phyloP scores from a whole-genome alignment of 768 basidiomycete genomes.

The Kwoniella heveanensis region DNA sequence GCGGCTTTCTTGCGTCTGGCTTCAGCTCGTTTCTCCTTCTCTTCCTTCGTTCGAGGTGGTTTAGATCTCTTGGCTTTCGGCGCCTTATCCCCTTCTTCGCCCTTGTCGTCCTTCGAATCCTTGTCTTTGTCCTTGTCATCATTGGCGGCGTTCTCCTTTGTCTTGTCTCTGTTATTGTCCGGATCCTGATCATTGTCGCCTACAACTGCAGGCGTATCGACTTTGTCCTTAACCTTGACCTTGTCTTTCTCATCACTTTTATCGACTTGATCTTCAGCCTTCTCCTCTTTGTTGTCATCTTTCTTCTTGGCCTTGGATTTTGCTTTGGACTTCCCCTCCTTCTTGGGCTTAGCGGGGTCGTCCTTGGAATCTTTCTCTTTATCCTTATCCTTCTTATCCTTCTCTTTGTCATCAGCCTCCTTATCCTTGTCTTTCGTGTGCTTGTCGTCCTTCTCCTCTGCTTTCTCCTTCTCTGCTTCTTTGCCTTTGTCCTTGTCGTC shows the following conservation, averaged over 20 bases:
- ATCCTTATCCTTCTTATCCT: neutral
- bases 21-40: slow-evolving; percentile 19
- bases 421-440: neutral
- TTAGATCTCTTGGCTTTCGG: slow-evolving; percentile 20
- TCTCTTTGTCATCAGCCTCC: too few species aligned
- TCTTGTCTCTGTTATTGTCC: neutral
- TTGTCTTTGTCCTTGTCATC: slow-evolving; percentile 3
- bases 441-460: neutral
- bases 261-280: too few species aligned
- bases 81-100: neutral
- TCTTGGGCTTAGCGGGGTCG: neutral
- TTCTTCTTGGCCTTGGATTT: neutral
- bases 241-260: neutral
- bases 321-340: neutral
- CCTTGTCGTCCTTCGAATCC: neutral
- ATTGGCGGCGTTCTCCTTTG: neutral
- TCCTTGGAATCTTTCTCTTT: neutral
- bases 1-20: slow-evolving; percentile 16
- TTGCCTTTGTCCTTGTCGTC: slow-evolving; percentile 12
- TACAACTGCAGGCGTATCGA: neutral
- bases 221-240: neutral
- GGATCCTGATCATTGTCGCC: too few species aligned
- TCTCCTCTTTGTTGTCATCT: neutral
- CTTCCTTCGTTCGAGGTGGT: slow-evolving; percentile 22
- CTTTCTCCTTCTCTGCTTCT: neutral